Base-by-base conservation (phyloP, 1,284 basidiomycete genomes). In the Trichosporon asahii region DNA sequence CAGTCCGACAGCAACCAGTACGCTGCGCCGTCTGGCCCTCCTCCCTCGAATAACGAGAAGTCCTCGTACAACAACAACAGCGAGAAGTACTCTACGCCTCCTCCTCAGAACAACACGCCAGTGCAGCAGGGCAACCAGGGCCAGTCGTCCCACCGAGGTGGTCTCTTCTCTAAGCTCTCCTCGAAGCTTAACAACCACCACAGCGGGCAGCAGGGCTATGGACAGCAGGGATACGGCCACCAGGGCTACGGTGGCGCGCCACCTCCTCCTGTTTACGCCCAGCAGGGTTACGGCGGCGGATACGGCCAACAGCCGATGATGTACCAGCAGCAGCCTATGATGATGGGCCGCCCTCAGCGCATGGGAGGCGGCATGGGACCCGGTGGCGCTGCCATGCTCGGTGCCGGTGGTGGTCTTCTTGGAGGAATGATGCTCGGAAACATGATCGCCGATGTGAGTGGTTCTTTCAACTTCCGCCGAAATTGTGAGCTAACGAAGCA, bases 351-450 rank as follows among this genome's bases (percentile, higher is more conserved):
- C n/a, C 57, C 57, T n/a, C 27, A 31, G 8, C 57, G 57, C 18
- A 53, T 53, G 49, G 27, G 57, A 15, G 27, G 27, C 18, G 57
- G 57, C 57, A 61, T 61, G 57, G 57, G 57, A 2, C 27, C 57
- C 15, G 57, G 57, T 18, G 76, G 57, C n/a, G 57, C 57, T n/a
- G 76, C 79, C n/a, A 74, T 74, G 37, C 72, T 82, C 18, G 81
- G 81, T 74, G 21, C 76, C 8, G 82, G 81, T 65, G 82, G 81
- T 74, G 81, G 81, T 75, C 72, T 83, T 9, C 70, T 82, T 33
- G 82, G 82, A 53, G 82, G 82, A 61, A 82, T 84, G 82, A 75
- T 83, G 76, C 68, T 84, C 64, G 82, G 79, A 21, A 75, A 80
- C 57, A 79, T 80, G 77, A 80, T 81, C 25, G 33, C 67, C 0